A percentile compares a stretch with the other conserved stretches of the same genome.
phyloP scores from a whole-genome alignment of 495 filamentous ascomycete genomes.

The Aspergillus indologenus region DNA sequence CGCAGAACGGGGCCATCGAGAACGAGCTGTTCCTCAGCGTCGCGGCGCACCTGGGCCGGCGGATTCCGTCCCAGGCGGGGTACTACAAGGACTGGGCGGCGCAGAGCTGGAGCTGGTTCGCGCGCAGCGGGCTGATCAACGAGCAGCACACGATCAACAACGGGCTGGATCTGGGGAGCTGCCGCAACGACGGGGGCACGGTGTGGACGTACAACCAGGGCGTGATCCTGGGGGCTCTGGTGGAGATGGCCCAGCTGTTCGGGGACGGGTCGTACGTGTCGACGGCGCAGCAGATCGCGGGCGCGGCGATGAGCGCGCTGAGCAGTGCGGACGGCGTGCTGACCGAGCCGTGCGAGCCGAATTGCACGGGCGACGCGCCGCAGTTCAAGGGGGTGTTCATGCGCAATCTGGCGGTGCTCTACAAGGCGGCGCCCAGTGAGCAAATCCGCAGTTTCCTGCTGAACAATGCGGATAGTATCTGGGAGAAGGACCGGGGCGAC shows the following conservation, averaged over 20 bases:
- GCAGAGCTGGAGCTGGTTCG: slow-evolving; percentile 58
- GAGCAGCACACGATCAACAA: slow-evolving; percentile 58
- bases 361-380: background rate
- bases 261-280: slow-evolving; percentile 47
- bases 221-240: slow-evolving; percentile 61
- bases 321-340: slow-evolving; percentile 54
- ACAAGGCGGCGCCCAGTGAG: background rate
- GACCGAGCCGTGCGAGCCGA: slow-evolving; percentile 43
- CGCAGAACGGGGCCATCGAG: slow-evolving; percentile 51
- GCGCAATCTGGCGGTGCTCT: background rate
- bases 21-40: slow-evolving; percentile 19
- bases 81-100: slow-evolving; percentile 20
- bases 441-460: background rate
- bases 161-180: slow-evolving; percentile 43
- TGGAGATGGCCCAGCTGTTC: slow-evolving; percentile 44
- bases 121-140: slow-evolving; percentile 58
- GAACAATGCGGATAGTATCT: background rate
- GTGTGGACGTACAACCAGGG: slow-evolving; percentile 73
- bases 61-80: slow-evolving; percentile 49
- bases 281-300: slow-evolving; percentile 61
- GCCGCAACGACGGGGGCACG: slow-evolving; percentile 54
- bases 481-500: background rate
- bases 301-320: slow-evolving; percentile 56
- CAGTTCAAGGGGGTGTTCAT: slow-evolving; percentile 4
- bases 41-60: slow-evolving; percentile 32